A percentile compares a stretch with the other conserved stretches of the same genome.
Conservation (phyloP, 1,284 basidiomycete species). For the Meripilus lineatus region DNA sequence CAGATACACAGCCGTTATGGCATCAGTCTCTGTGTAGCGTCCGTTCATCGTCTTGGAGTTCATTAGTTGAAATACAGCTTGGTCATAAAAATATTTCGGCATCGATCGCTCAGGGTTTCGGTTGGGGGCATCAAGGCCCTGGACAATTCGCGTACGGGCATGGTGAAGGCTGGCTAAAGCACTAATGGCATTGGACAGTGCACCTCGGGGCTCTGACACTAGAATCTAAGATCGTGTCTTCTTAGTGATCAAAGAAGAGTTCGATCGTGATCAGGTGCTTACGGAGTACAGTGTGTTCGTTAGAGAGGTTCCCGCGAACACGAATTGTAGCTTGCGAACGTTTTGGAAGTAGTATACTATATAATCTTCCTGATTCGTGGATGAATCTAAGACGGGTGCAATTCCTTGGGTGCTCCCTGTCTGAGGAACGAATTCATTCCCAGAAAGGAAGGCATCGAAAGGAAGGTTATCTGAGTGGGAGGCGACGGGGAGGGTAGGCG, state of each 20-base stretch:
- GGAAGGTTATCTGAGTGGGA: slow-evolving; percentile 13
- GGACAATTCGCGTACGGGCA: slow-evolving; percentile 54
- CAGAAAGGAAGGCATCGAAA: slow-evolving; percentile 11
- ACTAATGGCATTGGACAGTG: slow-evolving; percentile 65
- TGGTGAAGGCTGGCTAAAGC: slow-evolving; percentile 72
- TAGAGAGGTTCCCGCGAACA: slow-evolving; percentile 51
- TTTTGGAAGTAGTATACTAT: slow-evolving; percentile 66
- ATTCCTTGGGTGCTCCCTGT: not conserved
- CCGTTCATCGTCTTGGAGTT: slow-evolving; percentile 45
- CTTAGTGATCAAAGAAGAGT: slow-evolving; percentile 11
- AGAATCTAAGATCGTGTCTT: slow-evolving; percentile 42
- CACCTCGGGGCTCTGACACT: slow-evolving; percentile 58
- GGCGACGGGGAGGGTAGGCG: slow-evolving; percentile 13
- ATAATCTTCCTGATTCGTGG: slow-evolving; percentile 32
- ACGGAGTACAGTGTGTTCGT: slow-evolving; percentile 59
- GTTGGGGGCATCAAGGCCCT: slow-evolving; percentile 51
- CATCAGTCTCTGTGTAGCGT: slow-evolving; percentile 58
- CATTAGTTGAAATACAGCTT: slow-evolving; percentile 51
- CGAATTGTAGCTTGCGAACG: slow-evolving; percentile 54
- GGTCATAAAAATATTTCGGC: slow-evolving; percentile 64
- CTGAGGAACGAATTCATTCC: slow-evolving; percentile 9
- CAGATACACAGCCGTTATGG: slow-evolving; percentile 69
- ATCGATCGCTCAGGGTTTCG: slow-evolving; percentile 49
- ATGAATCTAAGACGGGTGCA: slow-evolving; percentile 7
- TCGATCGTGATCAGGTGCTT: slow-evolving; percentile 21